Base-by-base conservation (phyloP, 78 protist genomes). In the Anaeramoeba ignava region DNA sequence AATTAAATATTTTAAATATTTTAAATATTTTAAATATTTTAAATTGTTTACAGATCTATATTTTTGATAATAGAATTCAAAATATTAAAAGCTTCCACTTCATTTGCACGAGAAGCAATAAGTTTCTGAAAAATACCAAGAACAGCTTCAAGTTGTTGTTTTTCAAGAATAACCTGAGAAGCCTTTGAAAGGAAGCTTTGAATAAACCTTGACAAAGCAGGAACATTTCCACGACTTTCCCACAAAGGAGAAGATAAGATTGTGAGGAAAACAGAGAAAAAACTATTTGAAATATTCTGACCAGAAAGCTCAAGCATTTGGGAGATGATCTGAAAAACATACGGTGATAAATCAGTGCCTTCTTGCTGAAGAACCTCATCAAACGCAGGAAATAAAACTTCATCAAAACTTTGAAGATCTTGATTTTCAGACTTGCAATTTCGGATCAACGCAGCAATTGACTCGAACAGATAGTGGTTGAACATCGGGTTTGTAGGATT, bases 391-490 rank as follows among this genome's bases (percentile, higher is more conserved):
- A 92, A 67, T 33, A 92, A 42, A 33, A 34, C 0, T 37, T 33
- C 40, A 81, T 92, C 95, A 38, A 92, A 84, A 17, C 80, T 82
- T 23, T 0, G 3, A 31, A 68, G n/a, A 33, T 2, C 78, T 33
- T 82, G 80, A 42, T 85, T 84, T 41, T 39, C 0, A 82, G 82
- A 54, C 17, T 54, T 54, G 73, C 8, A 54, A 17, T 8, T 54
- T 54, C 73, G 86, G 33, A 91, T 81, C 23, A 91, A 80, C 0
- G 91, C 42, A 23, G 97, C 96, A 41, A 94, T 38, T 33, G 93
- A 83, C 80, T 96, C 98, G 86, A 94, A 96, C 86, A 95, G 89
- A 86, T 87, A 93, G 85, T 94, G 96, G 84, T 91, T 92, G 84
- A 95, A 96, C 12, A 78, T 31, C 0, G 96, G 97, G 84, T 93